phyloP scores from a whole-genome alignment of 305 asterid genomes.

The Fraxinus floribunda region DNA sequence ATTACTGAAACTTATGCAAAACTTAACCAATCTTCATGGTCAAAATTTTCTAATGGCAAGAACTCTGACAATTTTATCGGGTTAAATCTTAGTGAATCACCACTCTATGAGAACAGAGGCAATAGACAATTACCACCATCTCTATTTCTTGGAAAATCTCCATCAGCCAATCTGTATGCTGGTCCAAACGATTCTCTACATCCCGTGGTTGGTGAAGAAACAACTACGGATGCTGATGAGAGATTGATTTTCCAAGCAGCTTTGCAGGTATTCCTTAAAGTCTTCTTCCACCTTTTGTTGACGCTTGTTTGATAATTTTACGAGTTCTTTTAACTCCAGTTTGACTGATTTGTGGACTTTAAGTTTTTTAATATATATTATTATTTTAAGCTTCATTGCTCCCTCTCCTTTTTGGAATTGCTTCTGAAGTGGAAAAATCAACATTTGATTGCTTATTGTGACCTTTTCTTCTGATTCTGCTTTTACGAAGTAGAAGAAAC shows the following conservation, averaged over 20 bases:
- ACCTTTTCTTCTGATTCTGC: background rate
- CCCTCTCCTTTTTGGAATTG: background rate
- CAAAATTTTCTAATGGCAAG: slow-evolving; percentile 42
- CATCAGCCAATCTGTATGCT: slow-evolving; percentile 39
- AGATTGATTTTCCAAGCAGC: slow-evolving; percentile 82
- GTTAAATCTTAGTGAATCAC: slow-evolving; percentile 35
- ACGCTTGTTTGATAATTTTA: slow-evolving; percentile 4
- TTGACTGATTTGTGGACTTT: slow-evolving; percentile 4
- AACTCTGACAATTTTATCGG: slow-evolving; percentile 33
- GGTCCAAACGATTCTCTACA: slow-evolving; percentile 47
- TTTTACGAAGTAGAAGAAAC: background rate
- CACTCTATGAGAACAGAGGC: slow-evolving; percentile 44
- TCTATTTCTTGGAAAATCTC: slow-evolving; percentile 42
- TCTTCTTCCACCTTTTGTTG: slow-evolving; percentile 11
- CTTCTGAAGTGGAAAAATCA: background rate
- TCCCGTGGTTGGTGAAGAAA: slow-evolving; percentile 65
- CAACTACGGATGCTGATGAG: slow-evolving; percentile 73
- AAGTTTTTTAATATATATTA: too few species aligned
- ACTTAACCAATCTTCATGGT: slow-evolving; percentile 40
- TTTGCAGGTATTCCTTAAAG: slow-evolving; percentile 59
- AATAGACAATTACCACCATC: slow-evolving; percentile 56
- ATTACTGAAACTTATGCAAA: slow-evolving; percentile 47
- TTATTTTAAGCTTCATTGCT: background rate
- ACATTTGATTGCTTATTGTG: background rate
- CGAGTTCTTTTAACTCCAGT: slow-evolving; percentile 1